Percentiles rank a stretch among this genome's conserved stretches.
These are phyloP conservation scores for Acanthochlamys bracteata DNA, from an alignment of 106 monocot species.

Conservation along the genomic window DNA sequence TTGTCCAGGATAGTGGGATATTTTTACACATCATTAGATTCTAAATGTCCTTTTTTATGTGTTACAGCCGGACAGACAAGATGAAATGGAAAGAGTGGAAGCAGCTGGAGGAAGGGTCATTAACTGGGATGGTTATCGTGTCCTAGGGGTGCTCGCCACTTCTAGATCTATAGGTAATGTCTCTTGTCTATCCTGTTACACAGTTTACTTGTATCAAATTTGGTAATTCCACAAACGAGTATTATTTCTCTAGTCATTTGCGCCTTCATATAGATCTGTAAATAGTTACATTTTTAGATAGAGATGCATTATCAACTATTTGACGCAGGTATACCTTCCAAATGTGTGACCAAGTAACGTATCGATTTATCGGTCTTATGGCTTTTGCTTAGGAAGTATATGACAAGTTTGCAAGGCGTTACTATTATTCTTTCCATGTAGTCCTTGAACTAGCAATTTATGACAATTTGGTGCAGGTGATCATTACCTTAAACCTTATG, in stretches of 20 bases:
- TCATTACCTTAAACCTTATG: constrained; percentile 48
- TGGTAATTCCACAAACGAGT: background rate
- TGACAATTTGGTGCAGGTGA: constrained; percentile 29
- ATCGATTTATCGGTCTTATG: too few relatives aligned
- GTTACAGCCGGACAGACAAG: constrained; percentile 45
- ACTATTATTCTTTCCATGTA: too few relatives aligned
- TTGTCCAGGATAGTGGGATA: too few relatives aligned
- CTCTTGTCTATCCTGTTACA: background rate
- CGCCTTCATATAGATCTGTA: too few relatives aligned
- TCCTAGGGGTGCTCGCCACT: constrained; percentile 60
- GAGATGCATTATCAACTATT: too few relatives aligned
- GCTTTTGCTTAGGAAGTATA: too few relatives aligned
- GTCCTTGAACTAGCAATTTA: too few relatives aligned
- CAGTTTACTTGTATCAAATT: background rate
- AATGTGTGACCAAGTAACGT: too few relatives aligned
- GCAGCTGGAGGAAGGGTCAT: constrained; percentile 58
- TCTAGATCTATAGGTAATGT: constrained; percentile 55
- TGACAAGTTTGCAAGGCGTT: too few relatives aligned
- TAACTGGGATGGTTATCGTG: constrained; percentile 57
- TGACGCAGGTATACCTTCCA: too few relatives aligned
- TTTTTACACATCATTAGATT: background rate
- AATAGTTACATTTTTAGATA: too few relatives aligned
- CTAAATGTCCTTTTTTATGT: background rate
- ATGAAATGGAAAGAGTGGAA: constrained; percentile 62
- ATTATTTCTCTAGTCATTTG: too few relatives aligned